Evolutionary conservation across 1,284 basidiomycete genomes (phyloP), one percentile per base, ranked within the genome.

Genomic region (Apiotrichum mycotoxinovorans): DNA sequence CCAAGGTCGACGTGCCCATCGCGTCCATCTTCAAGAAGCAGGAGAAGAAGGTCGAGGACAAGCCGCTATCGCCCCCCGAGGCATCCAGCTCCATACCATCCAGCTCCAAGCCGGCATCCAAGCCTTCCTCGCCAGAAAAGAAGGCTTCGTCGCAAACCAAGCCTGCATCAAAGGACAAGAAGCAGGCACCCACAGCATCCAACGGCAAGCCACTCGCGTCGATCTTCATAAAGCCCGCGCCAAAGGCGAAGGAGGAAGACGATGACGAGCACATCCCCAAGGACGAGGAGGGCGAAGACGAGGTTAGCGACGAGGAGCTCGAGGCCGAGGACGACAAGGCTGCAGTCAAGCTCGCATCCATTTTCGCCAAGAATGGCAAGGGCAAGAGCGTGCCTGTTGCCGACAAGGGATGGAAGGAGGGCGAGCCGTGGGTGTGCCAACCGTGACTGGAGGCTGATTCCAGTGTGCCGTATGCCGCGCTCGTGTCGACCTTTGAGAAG

Each of bases 401-500:
- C 17, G 81, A 85, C 59, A 87, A 87, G 50, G 88, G 87, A 2
- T 98, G 94, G 94, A 88, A 91, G 79, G 80, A 80, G 34, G 92
- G 91, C 26, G 82, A 88, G 65, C 84, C 91, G 91, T 94, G 69
- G 66, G 89, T 81, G 35, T 26, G 18, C 11, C 26, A 18, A 4
- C 18, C 45, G 35, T 34, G 27, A 20, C 12, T 18, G 15, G 12
- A 14, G 5, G 33, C 56, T 68, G 54, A 59, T 46, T 49, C 12
- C 62, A 95, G 93, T 2, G 88, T 98, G 14, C 95, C 96, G 0
- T 99, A 99, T 74, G 87, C 90, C 11, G 90, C 93, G 2, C 82
- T 99, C 26, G 86, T 92, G 1, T 86, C 90, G 61, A 86, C 89
- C 0, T 98, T 98, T 71, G 83, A 86, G 33, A 80, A 89, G 51